Base-by-base conservation (phyloP, 495 filamentous ascomycete species). In the Pyrenula aspistea region DNA sequence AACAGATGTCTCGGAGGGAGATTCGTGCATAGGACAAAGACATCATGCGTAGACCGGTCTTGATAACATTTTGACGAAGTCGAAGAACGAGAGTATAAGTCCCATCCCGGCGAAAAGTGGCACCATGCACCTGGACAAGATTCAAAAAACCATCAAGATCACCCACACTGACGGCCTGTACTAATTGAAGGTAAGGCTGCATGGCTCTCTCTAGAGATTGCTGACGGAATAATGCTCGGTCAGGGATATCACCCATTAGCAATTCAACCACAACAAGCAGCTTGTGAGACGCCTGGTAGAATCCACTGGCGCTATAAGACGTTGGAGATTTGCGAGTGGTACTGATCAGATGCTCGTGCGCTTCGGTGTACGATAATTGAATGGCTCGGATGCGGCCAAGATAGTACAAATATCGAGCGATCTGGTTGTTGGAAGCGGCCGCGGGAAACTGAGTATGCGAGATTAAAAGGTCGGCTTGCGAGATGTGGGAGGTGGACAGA, bases 21-120 rank as follows among this genome's bases (percentile, higher is more conserved):
- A 98, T 98, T 57, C 91, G 85, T 54, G 91, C 95, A 73, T 98
- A 98, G 54, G 90, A 93, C 65, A 98, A 76, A 24, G 91, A 96
- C 84, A 98, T 96, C 89, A 96, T 96, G 59, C 93, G 89, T 61
- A 98, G 93, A 62, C 93, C 93, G 31, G 93, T 98, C 76, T 95
- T 96, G 82, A 98, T 97, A 68, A 98, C 93, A 71, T 97, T 97
- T 68, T 98, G 93, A 54, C 93, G 83, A 47, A 98, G 77, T 51
- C 93, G 89, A 59, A 96, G 79, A 67, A 96, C 92, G 53, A 98
- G 78, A 8, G 91, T 95, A 71, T 97, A 97, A 20, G 91, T 96
- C 55, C 89, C 90, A 68, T 98, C 94, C 55, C 85, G 85, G 52
- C 88, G 83, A 83, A 97, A 98, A 15, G 84, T 86, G 22, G 84